Evolutionary conservation across 2,329 filamentous ascomycete species (phyloP).

Genomic region (Talaromyces atroroseus): DNA sequence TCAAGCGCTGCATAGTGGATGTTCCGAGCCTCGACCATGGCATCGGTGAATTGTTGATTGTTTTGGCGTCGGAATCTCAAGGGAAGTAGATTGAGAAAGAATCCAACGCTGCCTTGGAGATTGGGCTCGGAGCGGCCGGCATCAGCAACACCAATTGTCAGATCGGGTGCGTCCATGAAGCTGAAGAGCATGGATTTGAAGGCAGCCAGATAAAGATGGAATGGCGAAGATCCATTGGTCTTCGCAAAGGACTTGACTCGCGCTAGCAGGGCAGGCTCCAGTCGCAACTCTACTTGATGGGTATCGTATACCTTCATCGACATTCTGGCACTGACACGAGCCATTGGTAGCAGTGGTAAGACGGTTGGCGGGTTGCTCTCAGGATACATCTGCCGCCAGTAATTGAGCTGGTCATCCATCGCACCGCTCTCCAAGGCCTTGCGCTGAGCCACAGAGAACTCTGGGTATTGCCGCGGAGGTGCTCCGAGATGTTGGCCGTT

Average conservation of each 20-base stretch:
- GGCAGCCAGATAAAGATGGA: constrained; percentile 45
- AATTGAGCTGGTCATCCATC: constrained; percentile 26
- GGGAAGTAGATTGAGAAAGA: constrained; percentile 48
- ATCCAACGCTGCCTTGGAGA: constrained; percentile 37
- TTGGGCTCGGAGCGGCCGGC: constrained; percentile 34
- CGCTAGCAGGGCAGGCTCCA: neutral
- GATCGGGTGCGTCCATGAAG: constrained; percentile 31
- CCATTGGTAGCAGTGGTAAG: constrained; percentile 32
- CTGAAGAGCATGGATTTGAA: constrained; percentile 35
- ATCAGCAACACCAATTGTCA: constrained; percentile 48
- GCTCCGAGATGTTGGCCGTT: constrained; percentile 26
- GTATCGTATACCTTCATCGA: neutral
- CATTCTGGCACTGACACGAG: constrained; percentile 15
- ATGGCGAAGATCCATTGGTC: neutral
- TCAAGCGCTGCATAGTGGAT: constrained; percentile 33
- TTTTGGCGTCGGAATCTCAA: constrained; percentile 32
- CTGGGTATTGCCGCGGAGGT: constrained; percentile 34
- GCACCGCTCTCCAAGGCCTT: constrained; percentile 18
- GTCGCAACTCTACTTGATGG: neutral
- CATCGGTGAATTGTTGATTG: constrained; percentile 26
- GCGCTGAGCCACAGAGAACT: constrained; percentile 27
- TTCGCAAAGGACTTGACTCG: neutral
- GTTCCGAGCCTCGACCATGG: constrained; percentile 21
- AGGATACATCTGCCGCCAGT: constrained; percentile 28
- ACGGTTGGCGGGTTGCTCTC: constrained; percentile 15